Evolutionary conservation across 495 filamentous ascomycete species (phyloP), one percentile per base, ranked within the genome.

Genomic region (Aspergillus homomorphus): DNA sequence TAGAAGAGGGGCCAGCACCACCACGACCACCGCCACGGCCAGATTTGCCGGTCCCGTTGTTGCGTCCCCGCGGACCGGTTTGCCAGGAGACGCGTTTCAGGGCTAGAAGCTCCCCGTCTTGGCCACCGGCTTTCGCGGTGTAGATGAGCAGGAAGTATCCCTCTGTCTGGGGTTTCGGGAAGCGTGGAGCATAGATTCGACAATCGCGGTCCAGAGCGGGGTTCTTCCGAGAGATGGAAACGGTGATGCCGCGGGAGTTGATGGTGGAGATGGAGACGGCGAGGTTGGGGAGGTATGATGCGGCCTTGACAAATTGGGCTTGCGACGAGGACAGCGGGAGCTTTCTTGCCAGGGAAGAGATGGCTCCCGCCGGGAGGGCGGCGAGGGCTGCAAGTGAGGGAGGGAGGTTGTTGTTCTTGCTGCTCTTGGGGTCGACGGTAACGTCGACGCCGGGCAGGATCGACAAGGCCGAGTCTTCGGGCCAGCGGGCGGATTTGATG

Each of bases 91-190:
- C 84, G 51, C 94, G 77, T 77, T 96, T 96, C 50, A 98, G 76
- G 2, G 88, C 93, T 6, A 96, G 63, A 5, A 98, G 77, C 59
- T 96, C 91, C 2, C 71, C 76, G 59, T 92, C 91, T 9, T 68
- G 75, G 1, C 80, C 71, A 60, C 91, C 84, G 4, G 83, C 81
- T 3, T 60, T 61, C 18, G 70, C 66, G 45, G 49, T 66, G 38
- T 64, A 72, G 0, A 96, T 79, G 42, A 98, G 58, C 7, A 93
- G 81, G 69, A 98, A 97, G 83, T 85, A 98, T 1, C 95, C 92
- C 70, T 98, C 94, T 0, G 89, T 92, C 69, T 98, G 94, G 21
- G 91, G 85, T 72, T 98, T 98, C 0, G 94, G 95, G 74, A 94
- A 98, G 4, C 81, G 80, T 9, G 94, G 93, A 0, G 94, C 90